These are phyloP conservation scores for Trametes cubensis DNA, from an alignment of 768 basidiomycete species.

Conservation along the genomic window DNA sequence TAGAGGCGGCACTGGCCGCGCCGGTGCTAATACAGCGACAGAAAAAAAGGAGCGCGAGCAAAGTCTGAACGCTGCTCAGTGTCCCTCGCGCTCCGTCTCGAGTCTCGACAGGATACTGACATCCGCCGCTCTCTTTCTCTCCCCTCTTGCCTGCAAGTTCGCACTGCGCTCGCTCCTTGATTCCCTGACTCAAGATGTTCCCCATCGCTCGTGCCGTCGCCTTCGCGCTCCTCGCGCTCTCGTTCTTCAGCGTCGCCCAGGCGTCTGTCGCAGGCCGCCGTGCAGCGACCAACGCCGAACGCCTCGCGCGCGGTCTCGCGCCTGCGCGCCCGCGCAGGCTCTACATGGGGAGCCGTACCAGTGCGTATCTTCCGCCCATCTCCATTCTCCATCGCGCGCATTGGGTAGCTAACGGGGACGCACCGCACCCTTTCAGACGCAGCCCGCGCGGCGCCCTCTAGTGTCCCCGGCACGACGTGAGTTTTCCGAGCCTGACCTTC, in stretches of 20 bases:
- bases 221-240: conserved; percentile 14
- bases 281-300: conserved; percentile 7
- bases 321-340: conserved; percentile 22
- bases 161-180: not conserved
- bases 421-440: not conserved
- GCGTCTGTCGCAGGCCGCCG: conserved; percentile 1
- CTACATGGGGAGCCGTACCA: conserved; percentile 15
- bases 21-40: too few species aligned
- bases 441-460: not conserved
- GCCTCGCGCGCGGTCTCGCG: conserved; percentile 16
- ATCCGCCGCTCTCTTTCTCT: not conserved
- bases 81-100: too few species aligned
- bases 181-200: not conserved
- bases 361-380: conserved; percentile 5
- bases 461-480: not conserved
- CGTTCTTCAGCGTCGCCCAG: not conserved
- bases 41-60: too few species aligned
- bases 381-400: too few species aligned
- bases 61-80: too few species aligned
- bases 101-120: too few species aligned
- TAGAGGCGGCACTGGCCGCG: too few species aligned
- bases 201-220: not conserved
- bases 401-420: too few species aligned
- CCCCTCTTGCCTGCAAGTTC: not conserved
- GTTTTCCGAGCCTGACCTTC: not conserved